Evolutionary conservation across 2,329 filamentous ascomycete species (phyloP), one percentile per base, ranked within the genome.

Genomic region (Cladosporium sphaerospermum): DNA sequence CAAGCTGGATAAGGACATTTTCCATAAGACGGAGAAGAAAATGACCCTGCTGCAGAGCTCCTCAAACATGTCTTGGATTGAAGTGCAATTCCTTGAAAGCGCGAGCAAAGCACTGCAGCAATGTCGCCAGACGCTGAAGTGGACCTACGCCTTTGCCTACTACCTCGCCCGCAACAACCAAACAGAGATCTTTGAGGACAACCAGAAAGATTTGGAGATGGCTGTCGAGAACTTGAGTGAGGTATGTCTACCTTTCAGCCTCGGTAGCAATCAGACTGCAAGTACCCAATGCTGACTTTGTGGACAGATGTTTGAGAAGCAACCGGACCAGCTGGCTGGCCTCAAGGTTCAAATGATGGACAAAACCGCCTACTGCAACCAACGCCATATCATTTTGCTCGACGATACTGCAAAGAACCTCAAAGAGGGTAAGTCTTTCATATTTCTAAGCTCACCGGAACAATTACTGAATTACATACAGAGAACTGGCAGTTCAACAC

Each of bases 61-160:
- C 28, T 96, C 92, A 0, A 90, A 89, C 58, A 90, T 99, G 83
- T 96, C 91, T 0, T 99, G 93, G 93, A 99, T 99, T 55, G 93
- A 99, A 69, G 93, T 99, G 6, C 93, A 99, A 67, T 99, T 97
- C 68, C 81, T 99, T 18, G 89, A 96, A 65, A 86, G 88, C 2
- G 93, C 93, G 0, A 96, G 91, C 0, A 89, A 96, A 67, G 89
- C 92, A 3, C 79, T 99, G 13, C 92, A 97, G 73, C 90, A 89
- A 44, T 99, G 93, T 71, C 88, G 93, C n/a, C 92, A 97, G 73
- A 99, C 93, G 0, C 78, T 99, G 4, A 99, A 99, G 74, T 99
- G 93, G 93, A 99, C 93, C 0, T 99, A 99, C 65, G 93, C 93
- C 0, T 99, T 99, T 72, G 93, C 93, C 1, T 99, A 93, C 69